phyloP scores from a whole-genome alignment of 257 asterid species.

The Phtheirospermum japonicum region DNA sequence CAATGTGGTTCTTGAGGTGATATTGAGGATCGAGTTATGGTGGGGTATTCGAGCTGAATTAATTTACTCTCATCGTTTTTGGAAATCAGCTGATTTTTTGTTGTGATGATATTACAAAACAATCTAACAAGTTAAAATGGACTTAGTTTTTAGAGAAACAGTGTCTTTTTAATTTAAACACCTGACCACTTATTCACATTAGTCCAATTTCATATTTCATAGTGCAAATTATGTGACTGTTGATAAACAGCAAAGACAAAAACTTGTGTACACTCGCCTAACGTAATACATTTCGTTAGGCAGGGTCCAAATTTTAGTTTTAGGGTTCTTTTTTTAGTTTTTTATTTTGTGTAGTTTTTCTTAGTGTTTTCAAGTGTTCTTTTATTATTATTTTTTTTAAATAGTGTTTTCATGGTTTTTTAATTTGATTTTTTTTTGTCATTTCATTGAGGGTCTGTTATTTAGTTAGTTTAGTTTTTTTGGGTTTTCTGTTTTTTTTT shows the following conservation, averaged over 20 bases:
- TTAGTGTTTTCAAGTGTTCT: no score
- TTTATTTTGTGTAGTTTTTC: no score
- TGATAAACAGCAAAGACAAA: not conserved
- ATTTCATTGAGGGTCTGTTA: no score
- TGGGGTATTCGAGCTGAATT: not conserved
- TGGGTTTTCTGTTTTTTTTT: no score
- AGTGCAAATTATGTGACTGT: slow-evolving; percentile 5
- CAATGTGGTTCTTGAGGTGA: slow-evolving; percentile 11
- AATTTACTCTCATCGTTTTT: not conserved
- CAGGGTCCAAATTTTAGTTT: no score
- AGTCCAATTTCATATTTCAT: not conserved
- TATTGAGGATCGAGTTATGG: not conserved
- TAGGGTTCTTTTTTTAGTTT: no score
- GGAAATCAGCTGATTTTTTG: not conserved
- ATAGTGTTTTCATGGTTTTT: no score
- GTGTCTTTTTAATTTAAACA: not conserved
- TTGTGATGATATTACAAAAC: not conserved
- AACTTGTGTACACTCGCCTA: no score
- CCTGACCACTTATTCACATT: not conserved
- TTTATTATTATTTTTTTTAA: no score
- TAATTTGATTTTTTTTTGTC: no score
- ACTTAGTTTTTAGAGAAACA: not conserved
- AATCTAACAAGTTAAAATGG: not conserved
- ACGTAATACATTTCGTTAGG: no score
- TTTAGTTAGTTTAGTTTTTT: no score